Percentiles rank a stretch among this genome's conserved stretches.
Evolutionary conservation across 2,329 filamentous ascomycete genomes (phyloP).

Genomic region (Gliomastix tumulicola): DNA sequence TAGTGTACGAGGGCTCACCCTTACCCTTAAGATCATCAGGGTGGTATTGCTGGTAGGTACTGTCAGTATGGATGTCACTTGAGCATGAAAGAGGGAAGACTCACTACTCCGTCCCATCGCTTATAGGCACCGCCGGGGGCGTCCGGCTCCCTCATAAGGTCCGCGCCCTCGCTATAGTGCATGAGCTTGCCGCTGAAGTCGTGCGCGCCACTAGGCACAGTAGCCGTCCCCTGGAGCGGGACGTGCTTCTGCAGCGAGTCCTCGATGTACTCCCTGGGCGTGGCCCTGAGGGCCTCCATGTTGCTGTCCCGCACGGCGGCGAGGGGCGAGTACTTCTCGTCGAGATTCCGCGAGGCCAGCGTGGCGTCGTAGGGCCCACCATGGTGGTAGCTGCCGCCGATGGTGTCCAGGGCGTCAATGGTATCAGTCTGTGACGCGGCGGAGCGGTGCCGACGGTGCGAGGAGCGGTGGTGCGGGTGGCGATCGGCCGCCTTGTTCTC

Average conservation of each 20-base stretch:
- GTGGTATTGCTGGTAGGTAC: slow-evolving; percentile 53
- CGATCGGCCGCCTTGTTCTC: slow-evolving; percentile 56
- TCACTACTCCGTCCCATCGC: slow-evolving; percentile 66
- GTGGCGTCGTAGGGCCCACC: slow-evolving; percentile 87
- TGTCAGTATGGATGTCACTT: slow-evolving; percentile 7
- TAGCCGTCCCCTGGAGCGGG: slow-evolving; percentile 74
- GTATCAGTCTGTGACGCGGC: slow-evolving; percentile 63
- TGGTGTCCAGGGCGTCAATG: slow-evolving; percentile 75
- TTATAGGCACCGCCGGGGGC: slow-evolving; percentile 68
- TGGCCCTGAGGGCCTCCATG: slow-evolving; percentile 70
- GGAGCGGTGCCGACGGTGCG: slow-evolving; percentile 59
- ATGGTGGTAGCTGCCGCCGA: slow-evolving; percentile 70
- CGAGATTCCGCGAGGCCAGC: slow-evolving; percentile 63
- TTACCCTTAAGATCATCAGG: slow-evolving; percentile 78
- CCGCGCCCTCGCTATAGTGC: slow-evolving; percentile 77
- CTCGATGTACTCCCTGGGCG: slow-evolving; percentile 67
- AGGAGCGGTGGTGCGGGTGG: slow-evolving; percentile 27
- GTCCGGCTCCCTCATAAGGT: slow-evolving; percentile 71
- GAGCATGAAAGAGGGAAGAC: slow-evolving; percentile 21
- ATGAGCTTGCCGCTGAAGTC: slow-evolving; percentile 66
- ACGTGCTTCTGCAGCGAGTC: slow-evolving; percentile 68
- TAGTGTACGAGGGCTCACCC: slow-evolving; percentile 67
- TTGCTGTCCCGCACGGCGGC: slow-evolving; percentile 71
- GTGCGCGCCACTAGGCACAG: slow-evolving; percentile 63
- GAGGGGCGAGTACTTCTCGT: slow-evolving; percentile 59